Percentiles rank a stretch among this genome's conserved stretches.
phyloP scores from a whole-genome alignment of 2,329 filamentous ascomycete genomes.

The Trichoderma semiorbis region DNA sequence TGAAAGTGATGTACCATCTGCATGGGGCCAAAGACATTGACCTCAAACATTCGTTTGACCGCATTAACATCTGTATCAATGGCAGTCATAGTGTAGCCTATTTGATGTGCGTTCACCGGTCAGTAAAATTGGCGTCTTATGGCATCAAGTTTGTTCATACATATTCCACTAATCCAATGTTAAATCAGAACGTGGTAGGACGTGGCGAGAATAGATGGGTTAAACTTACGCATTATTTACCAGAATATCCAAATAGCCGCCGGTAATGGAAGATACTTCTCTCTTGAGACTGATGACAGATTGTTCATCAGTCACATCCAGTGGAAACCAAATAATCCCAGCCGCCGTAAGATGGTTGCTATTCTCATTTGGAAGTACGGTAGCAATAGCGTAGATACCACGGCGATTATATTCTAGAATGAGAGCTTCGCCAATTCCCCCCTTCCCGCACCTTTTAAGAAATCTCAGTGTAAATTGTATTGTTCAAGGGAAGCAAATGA shows the following conservation, averaged over 20 bases:
- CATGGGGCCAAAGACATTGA: slow-evolving; percentile 40
- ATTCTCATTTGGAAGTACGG: slow-evolving; percentile 26
- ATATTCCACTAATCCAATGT: not conserved
- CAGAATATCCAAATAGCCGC: not conserved
- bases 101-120: not conserved
- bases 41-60: slow-evolving; percentile 38
- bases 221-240: slow-evolving; percentile 4
- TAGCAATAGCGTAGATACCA: slow-evolving; percentile 34
- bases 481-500: not conserved
- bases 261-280: slow-evolving; percentile 19
- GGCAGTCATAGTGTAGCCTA: slow-evolving; percentile 28
- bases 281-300: slow-evolving; percentile 27
- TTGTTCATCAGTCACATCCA: slow-evolving; percentile 32
- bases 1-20: slow-evolving; percentile 24
- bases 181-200: not conserved
- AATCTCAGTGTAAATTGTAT: not conserved
- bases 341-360: slow-evolving; percentile 27
- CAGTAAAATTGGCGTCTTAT: not conserved
- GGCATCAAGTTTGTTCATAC: not conserved
- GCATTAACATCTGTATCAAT: slow-evolving; percentile 30
- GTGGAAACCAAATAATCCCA: slow-evolving; percentile 25
- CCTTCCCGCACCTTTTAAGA: slow-evolving; percentile 16
- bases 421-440: slow-evolving; percentile 29
- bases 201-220: too few relatives aligned
- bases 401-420: slow-evolving; percentile 22